Percentiles rank a stretch among this genome's conserved stretches.
phyloP scores from a whole-genome alignment of 169 alveolate species.

The Eimeria necatrix region DNA sequence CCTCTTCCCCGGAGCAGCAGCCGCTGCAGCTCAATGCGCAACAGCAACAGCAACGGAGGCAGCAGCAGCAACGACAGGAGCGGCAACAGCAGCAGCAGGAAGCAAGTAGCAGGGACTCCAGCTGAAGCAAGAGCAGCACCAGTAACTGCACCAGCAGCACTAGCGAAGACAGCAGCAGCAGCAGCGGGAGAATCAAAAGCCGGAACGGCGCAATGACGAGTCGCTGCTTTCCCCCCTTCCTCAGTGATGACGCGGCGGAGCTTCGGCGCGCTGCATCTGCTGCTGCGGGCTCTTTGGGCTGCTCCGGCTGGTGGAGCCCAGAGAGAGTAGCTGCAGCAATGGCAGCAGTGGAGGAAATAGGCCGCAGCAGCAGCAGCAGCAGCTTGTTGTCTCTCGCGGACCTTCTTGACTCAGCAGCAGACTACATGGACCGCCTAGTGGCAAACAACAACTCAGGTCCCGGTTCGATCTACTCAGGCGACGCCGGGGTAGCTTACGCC shows the following conservation, averaged over 20 bases:
- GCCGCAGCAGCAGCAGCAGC: constrained; percentile 33
- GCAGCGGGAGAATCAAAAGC: background rate
- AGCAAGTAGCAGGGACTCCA: background rate
- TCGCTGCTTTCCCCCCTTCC: constrained; percentile 25
- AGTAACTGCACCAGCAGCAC: background rate
- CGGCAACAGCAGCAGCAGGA: background rate
- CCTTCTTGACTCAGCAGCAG: constrained; percentile 52
- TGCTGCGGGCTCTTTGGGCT: constrained; percentile 50
- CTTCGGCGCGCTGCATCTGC: background rate
- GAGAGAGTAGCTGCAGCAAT: background rate
- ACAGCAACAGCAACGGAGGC: background rate
- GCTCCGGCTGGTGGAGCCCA: constrained; percentile 40
- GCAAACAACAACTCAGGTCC: background rate
- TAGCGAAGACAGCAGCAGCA: background rate
- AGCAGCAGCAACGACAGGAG: background rate
- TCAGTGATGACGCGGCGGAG: background rate
- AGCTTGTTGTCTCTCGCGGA: constrained; percentile 18
- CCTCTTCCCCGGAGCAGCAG: background rate
- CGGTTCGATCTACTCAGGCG: constrained; percentile 28
- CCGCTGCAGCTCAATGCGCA: background rate
- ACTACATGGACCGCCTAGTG: background rate
- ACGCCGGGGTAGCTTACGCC: constrained; percentile 27
- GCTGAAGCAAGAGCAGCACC: background rate
- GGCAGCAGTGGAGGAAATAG: constrained; percentile 9
- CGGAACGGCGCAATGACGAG: background rate